Percentiles rank a stretch among this genome's conserved stretches.
phyloP scores from a whole-genome alignment of 371 early-diverging fungal genomes.

The Lichtheimia ornata region DNA sequence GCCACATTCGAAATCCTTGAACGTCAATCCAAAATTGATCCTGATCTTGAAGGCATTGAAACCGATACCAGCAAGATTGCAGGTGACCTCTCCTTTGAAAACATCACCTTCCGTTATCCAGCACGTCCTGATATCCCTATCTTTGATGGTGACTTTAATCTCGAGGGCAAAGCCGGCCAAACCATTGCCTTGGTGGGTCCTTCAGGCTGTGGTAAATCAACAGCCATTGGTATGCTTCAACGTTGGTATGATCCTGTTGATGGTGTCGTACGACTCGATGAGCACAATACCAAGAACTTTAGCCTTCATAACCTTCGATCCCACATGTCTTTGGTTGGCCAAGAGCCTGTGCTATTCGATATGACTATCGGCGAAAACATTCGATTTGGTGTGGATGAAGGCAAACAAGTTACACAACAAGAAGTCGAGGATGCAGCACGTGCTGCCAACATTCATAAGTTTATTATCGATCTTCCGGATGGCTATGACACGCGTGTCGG shows the following conservation, averaged over 20 bases:
- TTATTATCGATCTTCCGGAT: constrained; percentile 62
- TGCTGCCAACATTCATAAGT: constrained; percentile 76
- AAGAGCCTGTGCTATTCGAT: constrained; percentile 85
- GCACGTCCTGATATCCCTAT: constrained; percentile 75
- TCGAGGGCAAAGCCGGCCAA: constrained; percentile 72
- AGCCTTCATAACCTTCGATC: constrained; percentile 61
- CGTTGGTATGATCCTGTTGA: constrained; percentile 79
- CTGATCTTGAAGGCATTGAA: constrained; percentile 60
- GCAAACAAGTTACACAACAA: constrained; percentile 47
- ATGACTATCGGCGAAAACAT: constrained; percentile 81
- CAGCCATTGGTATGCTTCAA: constrained; percentile 78
- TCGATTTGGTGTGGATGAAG: constrained; percentile 59
- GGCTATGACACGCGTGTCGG: constrained; percentile 82
- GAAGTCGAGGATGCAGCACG: constrained; percentile 60
- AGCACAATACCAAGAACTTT: constrained; percentile 62
- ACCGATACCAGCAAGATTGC: constrained; percentile 34
- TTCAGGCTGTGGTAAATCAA: constrained; percentile 70
- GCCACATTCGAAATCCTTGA: constrained; percentile 75
- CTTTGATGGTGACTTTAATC: constrained; percentile 70
- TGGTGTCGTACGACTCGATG: constrained; percentile 67
- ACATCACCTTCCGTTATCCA: constrained; percentile 82
- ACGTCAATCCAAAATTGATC: constrained; percentile 70
- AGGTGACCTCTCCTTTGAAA: constrained; percentile 59
- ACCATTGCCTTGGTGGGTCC: constrained; percentile 79
- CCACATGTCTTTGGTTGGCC: constrained; percentile 80